phyloP scores from a whole-genome alignment of 805 yeast genomes.

The Cyberlindnera veronae region DNA sequence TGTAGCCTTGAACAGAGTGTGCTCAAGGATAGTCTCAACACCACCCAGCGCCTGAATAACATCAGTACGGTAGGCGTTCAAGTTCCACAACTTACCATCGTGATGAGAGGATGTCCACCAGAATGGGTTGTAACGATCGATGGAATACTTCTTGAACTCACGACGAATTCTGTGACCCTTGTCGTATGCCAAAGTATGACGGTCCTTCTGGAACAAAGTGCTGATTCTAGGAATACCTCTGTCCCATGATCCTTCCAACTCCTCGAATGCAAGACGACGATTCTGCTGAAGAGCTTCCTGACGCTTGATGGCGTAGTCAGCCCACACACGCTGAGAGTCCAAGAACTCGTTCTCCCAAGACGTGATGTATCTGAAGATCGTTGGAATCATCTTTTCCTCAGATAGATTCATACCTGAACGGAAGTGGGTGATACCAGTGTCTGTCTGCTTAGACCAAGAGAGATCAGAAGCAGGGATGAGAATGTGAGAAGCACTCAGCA shows the following conservation, averaged over 20 bases:
- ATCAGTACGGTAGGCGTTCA: conserved; percentile 89
- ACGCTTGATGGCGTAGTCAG: conserved; percentile 88
- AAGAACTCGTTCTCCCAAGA: conserved; percentile 96
- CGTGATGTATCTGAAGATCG: conserved; percentile 86
- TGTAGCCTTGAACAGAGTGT: conserved; percentile 91
- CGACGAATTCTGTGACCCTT: conserved; percentile 87
- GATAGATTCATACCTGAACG: conserved; percentile 87
- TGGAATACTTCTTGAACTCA: conserved; percentile 69
- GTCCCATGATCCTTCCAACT: conserved; percentile 93
- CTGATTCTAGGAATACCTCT: conserved; percentile 95
- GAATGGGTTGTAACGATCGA: conserved; percentile 77
- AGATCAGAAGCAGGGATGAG: conserved; percentile 91
- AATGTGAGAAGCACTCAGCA: conserved; percentile 96
- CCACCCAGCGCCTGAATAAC: conserved; percentile 98
- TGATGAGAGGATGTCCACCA: conserved; percentile 96
- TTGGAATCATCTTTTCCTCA: conserved; percentile 82
- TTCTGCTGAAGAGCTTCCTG: conserved; percentile 83
- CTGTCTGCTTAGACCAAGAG: conserved; percentile 89
- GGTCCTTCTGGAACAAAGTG: conserved; percentile 90
- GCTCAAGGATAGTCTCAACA: conserved; percentile 91
- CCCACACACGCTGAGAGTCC: conserved; percentile 97
- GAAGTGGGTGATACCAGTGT: conserved; percentile 91
- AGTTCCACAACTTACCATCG: conserved; percentile 94
- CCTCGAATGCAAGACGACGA: conserved; percentile 86
- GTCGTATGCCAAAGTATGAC: conserved; percentile 92